Percentiles rank a stretch among this genome's conserved stretches.
Conservation (phyloP, 176 grass and related monocot genomes). For the Oryza glumipatula region DNA sequence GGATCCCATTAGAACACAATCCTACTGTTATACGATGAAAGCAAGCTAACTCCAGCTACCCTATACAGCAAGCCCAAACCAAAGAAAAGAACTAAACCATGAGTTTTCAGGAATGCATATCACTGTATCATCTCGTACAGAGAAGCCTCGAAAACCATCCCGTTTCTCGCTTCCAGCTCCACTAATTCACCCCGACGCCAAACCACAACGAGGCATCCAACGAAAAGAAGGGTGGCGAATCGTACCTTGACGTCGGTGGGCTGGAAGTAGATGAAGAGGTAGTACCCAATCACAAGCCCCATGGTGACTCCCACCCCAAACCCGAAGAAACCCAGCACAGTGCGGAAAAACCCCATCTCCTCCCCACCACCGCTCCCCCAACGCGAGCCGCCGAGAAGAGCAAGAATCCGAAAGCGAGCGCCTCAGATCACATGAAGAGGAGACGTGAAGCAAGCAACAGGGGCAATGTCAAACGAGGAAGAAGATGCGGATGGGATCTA, state of each 20-base stretch:
- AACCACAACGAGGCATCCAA: background rate
- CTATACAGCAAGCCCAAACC: background rate
- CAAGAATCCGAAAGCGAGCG: background rate
- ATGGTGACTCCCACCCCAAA: constrained; percentile 60
- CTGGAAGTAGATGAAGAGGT: constrained; percentile 85
- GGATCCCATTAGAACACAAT: background rate
- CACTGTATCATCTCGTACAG: background rate
- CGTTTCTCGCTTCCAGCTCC: background rate
- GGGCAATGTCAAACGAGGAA: background rate
- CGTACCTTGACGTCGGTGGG: constrained; percentile 72
- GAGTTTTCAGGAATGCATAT: background rate
- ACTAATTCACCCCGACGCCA: background rate
- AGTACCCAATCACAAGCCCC: constrained; percentile 71
- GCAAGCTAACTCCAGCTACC: background rate
- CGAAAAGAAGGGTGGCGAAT: constrained; percentile 1
- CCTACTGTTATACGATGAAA: background rate
- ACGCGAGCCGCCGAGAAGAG: background rate
- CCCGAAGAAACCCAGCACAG: constrained; percentile 68
- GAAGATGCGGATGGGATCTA: constrained; percentile 37
- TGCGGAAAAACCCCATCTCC: constrained; percentile 69
- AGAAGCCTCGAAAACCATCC: background rate
- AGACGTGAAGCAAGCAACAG: constrained; percentile 15
- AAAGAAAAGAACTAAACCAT: background rate
- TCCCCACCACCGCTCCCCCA: background rate
- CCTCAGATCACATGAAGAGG: constrained; percentile 42